Base-by-base conservation (phyloP, 805 yeast species). In the Barnettozyma californica region DNA sequence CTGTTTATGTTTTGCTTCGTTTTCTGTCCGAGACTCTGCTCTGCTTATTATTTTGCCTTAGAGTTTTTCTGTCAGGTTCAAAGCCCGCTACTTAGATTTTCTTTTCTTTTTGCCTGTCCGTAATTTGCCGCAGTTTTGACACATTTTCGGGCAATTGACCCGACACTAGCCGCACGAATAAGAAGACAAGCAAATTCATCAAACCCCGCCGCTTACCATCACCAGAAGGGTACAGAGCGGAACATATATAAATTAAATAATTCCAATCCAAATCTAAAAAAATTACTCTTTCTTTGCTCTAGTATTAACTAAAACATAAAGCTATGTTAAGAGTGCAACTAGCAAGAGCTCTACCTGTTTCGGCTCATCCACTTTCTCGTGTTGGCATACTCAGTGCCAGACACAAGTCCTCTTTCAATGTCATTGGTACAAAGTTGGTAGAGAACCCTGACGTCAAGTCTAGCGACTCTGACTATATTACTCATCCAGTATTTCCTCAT, bases 401-500 rank as follows among this genome's bases (percentile, higher is more conserved):
- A 23, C 16, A 38, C 41, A 19, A 38, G 29, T 38, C 41, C 27
- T 38, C 41, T 23, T 38, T 18, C 21, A 35, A 35, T 9, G 16
- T 45, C 9, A 31, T 45, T 23, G 48, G 43, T n/a, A 33, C 43
- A 25, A 44, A 19, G 26, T 21, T 37, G 27, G 42, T 37, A 7
- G 34, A 20, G 3, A 35, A 33, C 21, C 39, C 39, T 4, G 21
- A 41, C 5, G 21, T 10, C 4, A 19, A 10, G 11, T 11, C 34
- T 19, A 18, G 18, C 9, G 39, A 43, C 25, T 26, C 33, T 9
- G 45, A 45, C 13, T 40, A 39, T 25, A 40, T 49, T 10, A 63
- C 72, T 1, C 52, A 56, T 33, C 60, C 69, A 5, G 61, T 68
- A 6, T 77, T 74, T 66, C 61, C 68, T 4, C 81, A 77, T 57